Conservation (phyloP, 164 flowering plant genomes). For the Brasenia schreberi region DNA sequence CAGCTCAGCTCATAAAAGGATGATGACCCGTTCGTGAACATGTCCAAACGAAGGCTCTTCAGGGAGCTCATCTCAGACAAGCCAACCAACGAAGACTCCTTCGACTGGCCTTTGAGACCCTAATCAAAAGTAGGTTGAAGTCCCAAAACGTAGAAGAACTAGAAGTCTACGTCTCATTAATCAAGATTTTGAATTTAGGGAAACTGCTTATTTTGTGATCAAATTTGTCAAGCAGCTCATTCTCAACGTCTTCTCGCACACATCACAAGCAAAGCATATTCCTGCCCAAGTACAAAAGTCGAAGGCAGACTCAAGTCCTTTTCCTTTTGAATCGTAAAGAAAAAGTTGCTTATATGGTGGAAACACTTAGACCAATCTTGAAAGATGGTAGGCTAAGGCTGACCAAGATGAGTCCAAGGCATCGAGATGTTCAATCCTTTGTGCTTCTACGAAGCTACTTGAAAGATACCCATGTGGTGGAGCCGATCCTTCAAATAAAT, state of each 20-base stretch:
- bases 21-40: too few species aligned
- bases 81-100: too few species aligned
- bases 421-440: background rate
- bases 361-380: background rate
- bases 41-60: too few species aligned
- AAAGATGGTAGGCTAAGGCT: background rate
- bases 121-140: too few species aligned
- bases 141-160: too few species aligned
- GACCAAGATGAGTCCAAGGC: background rate
- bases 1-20: too few species aligned
- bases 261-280: background rate
- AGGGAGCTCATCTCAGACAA: too few species aligned
- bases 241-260: background rate
- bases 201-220: background rate
- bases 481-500: background rate
- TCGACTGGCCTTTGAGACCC: too few species aligned
- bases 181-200: too few species aligned
- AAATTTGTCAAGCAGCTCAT: background rate
- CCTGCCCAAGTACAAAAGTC: background rate
- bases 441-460: background rate
- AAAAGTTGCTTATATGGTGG: background rate
- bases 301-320: background rate
- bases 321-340: background rate
- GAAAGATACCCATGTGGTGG: background rate
- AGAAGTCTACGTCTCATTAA: too few species aligned